These are phyloP conservation scores for Solanum hybrid DNA, from an alignment of 305 asterid genomes.

Conservation along the genomic window DNA sequence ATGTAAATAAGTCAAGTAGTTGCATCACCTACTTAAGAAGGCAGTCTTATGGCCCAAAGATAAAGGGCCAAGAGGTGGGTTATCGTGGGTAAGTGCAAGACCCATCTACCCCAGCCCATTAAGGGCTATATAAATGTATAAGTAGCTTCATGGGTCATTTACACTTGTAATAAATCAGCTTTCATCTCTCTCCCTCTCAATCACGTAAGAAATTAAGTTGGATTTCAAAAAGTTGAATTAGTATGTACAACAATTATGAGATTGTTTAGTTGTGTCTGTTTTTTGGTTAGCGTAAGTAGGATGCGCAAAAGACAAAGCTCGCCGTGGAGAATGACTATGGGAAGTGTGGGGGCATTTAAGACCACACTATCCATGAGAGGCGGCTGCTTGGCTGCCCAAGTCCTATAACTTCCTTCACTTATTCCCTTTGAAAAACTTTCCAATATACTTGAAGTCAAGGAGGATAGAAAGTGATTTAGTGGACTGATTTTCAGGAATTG, in stretches of 20 bases:
- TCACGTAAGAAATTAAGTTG: background rate
- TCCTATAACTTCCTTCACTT: background rate
- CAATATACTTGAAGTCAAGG: background rate
- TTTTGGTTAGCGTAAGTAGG: background rate
- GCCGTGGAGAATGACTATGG: background rate
- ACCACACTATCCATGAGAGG: background rate
- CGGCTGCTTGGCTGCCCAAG: background rate
- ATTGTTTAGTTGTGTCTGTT: background rate
- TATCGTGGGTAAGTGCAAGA: background rate
- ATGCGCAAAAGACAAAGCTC: background rate
- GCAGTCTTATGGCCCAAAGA: background rate
- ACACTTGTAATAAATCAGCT: background rate
- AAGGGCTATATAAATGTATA: background rate
- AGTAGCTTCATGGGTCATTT: background rate
- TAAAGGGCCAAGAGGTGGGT: background rate
- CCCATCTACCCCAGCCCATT: background rate
- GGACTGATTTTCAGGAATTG: background rate
- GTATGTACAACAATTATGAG: background rate
- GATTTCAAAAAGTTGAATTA: background rate
- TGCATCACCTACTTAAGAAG: background rate
- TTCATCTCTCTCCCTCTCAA: background rate
- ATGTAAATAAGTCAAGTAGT: background rate
- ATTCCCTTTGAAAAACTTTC: background rate
- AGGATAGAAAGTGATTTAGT: background rate
- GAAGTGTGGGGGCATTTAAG: background rate